Percentiles rank a stretch among this genome's conserved stretches.
Evolutionary conservation across 192 early-diverging fungal genomes (phyloP).

Genomic region (Entophlyctis luteolus): DNA sequence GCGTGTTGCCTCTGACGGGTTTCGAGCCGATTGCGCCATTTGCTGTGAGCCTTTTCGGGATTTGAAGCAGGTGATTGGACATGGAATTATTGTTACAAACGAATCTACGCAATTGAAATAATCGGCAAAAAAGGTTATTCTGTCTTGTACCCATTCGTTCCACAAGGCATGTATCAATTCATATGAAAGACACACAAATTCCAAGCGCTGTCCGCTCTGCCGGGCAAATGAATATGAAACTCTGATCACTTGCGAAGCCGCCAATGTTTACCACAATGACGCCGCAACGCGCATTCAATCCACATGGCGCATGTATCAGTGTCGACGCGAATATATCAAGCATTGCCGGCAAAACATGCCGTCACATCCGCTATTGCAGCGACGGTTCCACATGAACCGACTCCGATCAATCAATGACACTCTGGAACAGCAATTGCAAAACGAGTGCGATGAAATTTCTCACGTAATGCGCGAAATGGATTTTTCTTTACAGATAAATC

Average conservation of each 20-base stretch:
- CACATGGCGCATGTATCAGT: not conserved
- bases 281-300: slow-evolving; percentile 9
- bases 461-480: slow-evolving; percentile 8
- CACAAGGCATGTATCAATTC: slow-evolving; percentile 7
- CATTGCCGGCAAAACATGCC: not conserved
- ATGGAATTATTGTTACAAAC: not conserved
- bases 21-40: slow-evolving; percentile 11
- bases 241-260: not conserved
- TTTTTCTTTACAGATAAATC: not conserved
- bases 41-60: slow-evolving; percentile 16
- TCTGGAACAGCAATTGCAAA: not conserved
- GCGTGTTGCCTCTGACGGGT: not conserved
- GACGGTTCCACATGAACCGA: not conserved
- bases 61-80: not conserved
- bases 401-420: not conserved
- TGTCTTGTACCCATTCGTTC: slow-evolving; percentile 9
- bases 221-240: not conserved
- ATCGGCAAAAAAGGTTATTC: not conserved
- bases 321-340: not conserved
- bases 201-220: slow-evolving; percentile 8
- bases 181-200: slow-evolving; percentile 7
- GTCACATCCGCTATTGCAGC: not conserved
- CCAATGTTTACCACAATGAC: not conserved
- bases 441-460: not conserved
- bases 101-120: not conserved